These are phyloP conservation scores for Phanerochaete sordida DNA, from an alignment of 768 basidiomycete species.

Conservation along the genomic window DNA sequence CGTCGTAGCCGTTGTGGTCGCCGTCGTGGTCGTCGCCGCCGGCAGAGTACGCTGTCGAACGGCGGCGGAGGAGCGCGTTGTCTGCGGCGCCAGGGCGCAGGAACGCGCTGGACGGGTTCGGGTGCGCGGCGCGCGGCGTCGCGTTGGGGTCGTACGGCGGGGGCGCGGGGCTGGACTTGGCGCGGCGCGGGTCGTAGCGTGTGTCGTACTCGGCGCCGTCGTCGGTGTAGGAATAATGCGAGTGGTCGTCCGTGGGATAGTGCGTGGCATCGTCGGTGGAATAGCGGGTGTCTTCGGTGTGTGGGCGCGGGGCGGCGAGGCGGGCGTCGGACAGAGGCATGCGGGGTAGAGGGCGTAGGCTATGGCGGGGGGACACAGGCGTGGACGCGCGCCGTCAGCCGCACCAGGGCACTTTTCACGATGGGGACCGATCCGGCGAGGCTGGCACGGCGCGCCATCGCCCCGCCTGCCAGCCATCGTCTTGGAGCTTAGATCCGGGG, in stretches of 20 bases:
- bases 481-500: too few species aligned
- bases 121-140: background rate
- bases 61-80: background rate
- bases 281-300: background rate
- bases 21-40: too few species aligned
- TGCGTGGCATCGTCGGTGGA: too few species aligned
- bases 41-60: background rate
- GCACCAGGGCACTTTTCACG: background rate
- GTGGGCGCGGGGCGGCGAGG: background rate
- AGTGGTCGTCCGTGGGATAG: too few species aligned
- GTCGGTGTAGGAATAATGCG: too few species aligned
- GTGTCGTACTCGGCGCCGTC: too few species aligned
- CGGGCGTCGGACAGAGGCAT: background rate
- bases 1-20: too few species aligned
- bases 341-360: background rate
- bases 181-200: background rate
- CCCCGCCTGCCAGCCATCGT: background rate
- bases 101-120: too few species aligned
- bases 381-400: background rate
- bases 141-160: background rate
- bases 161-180: background rate
- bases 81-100: background rate
- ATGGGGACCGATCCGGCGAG: background rate
- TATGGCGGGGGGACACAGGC: background rate
- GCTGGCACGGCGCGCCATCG: background rate